Conservation (phyloP, 345 rosid genomes). For the Pseudoturritis turrita region DNA sequence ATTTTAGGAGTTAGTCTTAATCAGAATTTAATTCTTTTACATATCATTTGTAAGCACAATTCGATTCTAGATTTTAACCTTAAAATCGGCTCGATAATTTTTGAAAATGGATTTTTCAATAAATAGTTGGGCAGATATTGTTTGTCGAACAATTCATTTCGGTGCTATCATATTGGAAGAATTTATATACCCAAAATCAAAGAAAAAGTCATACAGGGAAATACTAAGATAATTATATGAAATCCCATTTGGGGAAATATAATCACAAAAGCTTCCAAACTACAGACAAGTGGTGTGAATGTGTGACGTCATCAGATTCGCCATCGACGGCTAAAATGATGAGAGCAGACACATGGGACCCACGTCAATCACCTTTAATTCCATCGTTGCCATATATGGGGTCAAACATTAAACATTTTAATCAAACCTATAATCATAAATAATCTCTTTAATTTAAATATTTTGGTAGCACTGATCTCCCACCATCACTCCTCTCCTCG, state of each 20-base stretch:
- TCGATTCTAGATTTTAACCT: not conserved
- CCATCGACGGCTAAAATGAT: constrained; percentile 35
- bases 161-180: not conserved
- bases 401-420: constrained; percentile 24
- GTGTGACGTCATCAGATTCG: constrained; percentile 33
- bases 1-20: not conserved
- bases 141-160: not conserved
- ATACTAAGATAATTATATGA: not conserved
- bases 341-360: constrained; percentile 26
- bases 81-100: not conserved
- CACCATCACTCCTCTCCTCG: constrained; percentile 21
- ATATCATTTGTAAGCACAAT: not conserved
- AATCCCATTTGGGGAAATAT: constrained; percentile 27
- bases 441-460: not conserved
- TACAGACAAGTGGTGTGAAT: constrained; percentile 23
- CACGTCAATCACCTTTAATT: constrained; percentile 22
- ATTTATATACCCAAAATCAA: not conserved
- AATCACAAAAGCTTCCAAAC: constrained; percentile 14
- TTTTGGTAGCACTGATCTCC: constrained; percentile 19
- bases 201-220: not conserved
- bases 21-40: not conserved
- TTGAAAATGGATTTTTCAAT: not conserved
- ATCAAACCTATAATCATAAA: constrained; percentile 31
- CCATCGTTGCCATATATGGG: constrained; percentile 15
- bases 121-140: not conserved